Conservation (phyloP, 306 rosid species). For the Phaseolus lunatus region DNA sequence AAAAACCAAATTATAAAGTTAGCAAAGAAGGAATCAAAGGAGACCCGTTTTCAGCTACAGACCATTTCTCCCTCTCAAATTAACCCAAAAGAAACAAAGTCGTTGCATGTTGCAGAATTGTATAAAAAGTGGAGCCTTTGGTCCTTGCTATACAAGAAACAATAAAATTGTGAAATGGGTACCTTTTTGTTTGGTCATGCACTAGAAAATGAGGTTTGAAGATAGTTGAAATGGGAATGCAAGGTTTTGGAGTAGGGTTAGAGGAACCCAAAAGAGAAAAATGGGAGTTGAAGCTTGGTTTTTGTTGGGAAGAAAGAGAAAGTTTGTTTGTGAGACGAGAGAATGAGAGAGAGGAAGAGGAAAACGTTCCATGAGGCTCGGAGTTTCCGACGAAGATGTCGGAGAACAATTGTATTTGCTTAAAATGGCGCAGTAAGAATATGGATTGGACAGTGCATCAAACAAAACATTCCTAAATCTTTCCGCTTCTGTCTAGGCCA, state of each 20-base stretch:
- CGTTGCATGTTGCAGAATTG: not conserved
- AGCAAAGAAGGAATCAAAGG: constrained; percentile 17
- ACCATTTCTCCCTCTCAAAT: not conserved
- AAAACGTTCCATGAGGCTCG: constrained; percentile 63
- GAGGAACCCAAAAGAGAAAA: constrained; percentile 53
- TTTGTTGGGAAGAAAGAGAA: constrained; percentile 39
- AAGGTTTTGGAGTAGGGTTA: constrained; percentile 43
- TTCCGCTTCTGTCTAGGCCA: not conserved
- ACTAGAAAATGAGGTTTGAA: constrained; percentile 23
- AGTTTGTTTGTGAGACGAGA: constrained; percentile 55
- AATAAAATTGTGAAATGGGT: constrained; percentile 33
- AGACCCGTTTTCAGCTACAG: not conserved
- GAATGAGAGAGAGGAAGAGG: constrained; percentile 49
- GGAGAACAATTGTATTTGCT: constrained; percentile 43
- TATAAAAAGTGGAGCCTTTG: not conserved
- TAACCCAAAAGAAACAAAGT: constrained; percentile 9
- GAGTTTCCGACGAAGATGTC: constrained; percentile 54
- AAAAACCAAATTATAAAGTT: not conserved
- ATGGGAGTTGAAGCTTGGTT: constrained; percentile 49
- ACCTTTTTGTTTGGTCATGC: constrained; percentile 51
- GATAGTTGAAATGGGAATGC: constrained; percentile 35
- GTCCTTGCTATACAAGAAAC: constrained; percentile 2
- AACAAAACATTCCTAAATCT: not conserved
- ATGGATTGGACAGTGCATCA: constrained; percentile 32
- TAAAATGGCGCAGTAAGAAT: constrained; percentile 60